phyloP scores from a whole-genome alignment of 148 eudicot genomes.

The Rhododendron griersonianum region DNA sequence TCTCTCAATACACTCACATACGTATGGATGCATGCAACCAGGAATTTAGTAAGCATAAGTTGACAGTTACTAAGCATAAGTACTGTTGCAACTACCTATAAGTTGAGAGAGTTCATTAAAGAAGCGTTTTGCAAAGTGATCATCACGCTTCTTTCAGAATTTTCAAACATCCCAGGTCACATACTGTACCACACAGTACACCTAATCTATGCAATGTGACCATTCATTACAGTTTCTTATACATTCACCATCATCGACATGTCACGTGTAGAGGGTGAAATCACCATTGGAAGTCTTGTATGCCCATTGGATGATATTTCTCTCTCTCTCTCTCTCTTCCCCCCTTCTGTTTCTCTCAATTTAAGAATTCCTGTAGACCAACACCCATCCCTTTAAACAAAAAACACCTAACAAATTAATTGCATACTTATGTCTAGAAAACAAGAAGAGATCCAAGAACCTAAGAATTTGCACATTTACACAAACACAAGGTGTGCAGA shows the following conservation, averaged over 20 bases:
- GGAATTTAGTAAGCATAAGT: background rate
- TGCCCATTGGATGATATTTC: background rate
- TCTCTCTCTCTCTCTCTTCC: too few relatives aligned
- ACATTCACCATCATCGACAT: background rate
- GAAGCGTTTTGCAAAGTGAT: background rate
- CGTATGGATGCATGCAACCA: background rate
- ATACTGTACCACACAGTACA: background rate
- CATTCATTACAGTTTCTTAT: background rate
- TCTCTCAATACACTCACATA: background rate
- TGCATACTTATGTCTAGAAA: background rate
- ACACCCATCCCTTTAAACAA: background rate
- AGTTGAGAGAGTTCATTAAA: background rate
- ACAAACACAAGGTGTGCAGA: conserved; percentile 38
- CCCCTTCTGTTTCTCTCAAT: background rate
- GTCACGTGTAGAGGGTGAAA: background rate
- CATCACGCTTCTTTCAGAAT: background rate
- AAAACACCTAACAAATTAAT: background rate
- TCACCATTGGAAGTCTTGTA: background rate
- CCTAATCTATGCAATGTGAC: background rate
- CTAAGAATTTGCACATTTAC: conserved; percentile 11
- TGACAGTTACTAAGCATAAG: background rate
- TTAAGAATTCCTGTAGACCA: background rate
- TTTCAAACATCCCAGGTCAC: background rate
- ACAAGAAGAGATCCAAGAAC: background rate
- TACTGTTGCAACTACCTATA: background rate